A percentile compares a stretch with the other conserved stretches of the same genome.
These are phyloP conservation scores for Colletotrichum sp. DNA, from an alignment of 2,329 filamentous ascomycete genomes.

Conservation along the genomic window DNA sequence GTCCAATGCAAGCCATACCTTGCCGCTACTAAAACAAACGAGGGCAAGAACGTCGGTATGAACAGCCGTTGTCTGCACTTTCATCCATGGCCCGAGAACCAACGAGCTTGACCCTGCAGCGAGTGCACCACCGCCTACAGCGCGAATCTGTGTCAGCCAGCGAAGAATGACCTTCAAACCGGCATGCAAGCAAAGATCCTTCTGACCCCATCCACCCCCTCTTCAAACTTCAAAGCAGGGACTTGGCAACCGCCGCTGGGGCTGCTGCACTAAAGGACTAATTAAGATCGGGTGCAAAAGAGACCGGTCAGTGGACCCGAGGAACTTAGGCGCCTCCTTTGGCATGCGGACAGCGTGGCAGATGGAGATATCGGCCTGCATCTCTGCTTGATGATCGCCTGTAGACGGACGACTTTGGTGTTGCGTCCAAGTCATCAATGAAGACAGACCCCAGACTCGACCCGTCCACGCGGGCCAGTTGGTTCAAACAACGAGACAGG, in stretches of 20 bases:
- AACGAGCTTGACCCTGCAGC: not conserved
- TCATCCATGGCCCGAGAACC: not conserved
- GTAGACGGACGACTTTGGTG: not conserved
- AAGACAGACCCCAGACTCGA: not conserved
- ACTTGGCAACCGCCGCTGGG: not conserved
- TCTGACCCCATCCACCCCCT: not conserved
- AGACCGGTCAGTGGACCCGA: not conserved
- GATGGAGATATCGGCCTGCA: not conserved
- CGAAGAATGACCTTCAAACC: not conserved
- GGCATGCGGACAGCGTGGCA: constrained; percentile 8
- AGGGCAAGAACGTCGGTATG: not conserved
- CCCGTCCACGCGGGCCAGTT: not conserved
- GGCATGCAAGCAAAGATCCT: not conserved
- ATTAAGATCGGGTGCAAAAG: not conserved
- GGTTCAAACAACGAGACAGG: not conserved
- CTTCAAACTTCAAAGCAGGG: not conserved
- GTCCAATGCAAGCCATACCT: not conserved
- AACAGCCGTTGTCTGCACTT: not conserved
- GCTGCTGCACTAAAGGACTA: not conserved
- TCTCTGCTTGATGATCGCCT: not conserved
- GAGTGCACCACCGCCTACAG: not conserved
- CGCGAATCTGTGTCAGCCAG: not conserved
- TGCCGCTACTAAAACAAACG: constrained; percentile 2
- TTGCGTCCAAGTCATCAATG: not conserved
- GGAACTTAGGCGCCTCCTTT: not conserved